Percentiles rank a stretch among this genome's conserved stretches.
Evolutionary conservation across 2,329 filamentous ascomycete genomes (phyloP).

Genomic region (Beauveria asiatica): DNA sequence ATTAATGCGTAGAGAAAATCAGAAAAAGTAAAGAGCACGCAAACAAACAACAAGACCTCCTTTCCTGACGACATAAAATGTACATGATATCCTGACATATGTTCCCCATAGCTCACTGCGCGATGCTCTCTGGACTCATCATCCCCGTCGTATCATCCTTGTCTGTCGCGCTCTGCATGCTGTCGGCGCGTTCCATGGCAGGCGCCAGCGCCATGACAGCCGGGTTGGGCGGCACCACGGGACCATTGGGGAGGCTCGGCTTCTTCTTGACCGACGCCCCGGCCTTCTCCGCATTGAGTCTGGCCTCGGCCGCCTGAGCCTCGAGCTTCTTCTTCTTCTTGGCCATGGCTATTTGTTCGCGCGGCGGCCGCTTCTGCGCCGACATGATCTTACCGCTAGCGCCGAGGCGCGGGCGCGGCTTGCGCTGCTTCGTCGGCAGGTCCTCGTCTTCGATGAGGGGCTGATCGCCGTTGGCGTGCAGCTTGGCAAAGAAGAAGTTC

Average conservation of each 20-base stretch:
- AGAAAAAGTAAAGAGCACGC: neutral
- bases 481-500: constrained; percentile 83
- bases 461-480: constrained; percentile 73
- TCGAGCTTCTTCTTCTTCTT: constrained; percentile 83
- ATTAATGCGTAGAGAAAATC: neutral
- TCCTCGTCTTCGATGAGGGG: constrained; percentile 91
- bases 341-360: constrained; percentile 73
- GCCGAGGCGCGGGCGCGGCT: constrained; percentile 54
- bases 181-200: constrained; percentile 51
- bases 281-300: constrained; percentile 26
- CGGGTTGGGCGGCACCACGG: constrained; percentile 29
- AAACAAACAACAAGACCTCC: neutral
- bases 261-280: constrained; percentile 46
- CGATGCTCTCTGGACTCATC: constrained; percentile 78
- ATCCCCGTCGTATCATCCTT: constrained; percentile 64
- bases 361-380: constrained; percentile 72
- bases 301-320: constrained; percentile 44
- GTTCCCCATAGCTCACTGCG: constrained; percentile 23
- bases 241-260: constrained; percentile 18
- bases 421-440: constrained; percentile 83
- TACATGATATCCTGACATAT: neutral
- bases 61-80: neutral
- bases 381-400: constrained; percentile 79
- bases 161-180: constrained; percentile 55
- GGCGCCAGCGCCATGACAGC: constrained; percentile 32